Evolutionary conservation across 2,329 filamentous ascomycete genomes (phyloP).

Genomic region (Claviceps pazoutovae): DNA sequence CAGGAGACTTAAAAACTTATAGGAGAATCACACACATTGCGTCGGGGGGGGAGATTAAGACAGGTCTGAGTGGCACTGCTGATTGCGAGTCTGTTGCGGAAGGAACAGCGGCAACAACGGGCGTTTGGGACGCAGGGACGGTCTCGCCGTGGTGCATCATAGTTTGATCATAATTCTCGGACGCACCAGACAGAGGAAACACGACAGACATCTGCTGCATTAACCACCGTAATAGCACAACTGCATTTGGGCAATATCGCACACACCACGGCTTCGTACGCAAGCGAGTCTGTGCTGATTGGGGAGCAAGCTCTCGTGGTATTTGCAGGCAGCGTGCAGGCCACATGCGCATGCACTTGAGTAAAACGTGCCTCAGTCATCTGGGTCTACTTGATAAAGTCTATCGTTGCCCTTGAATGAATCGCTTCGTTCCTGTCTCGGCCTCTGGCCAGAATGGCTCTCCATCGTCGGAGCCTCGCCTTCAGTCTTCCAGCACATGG

Average conservation of each 20-base stretch:
- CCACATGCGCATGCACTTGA: not conserved
- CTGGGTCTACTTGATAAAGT: not conserved
- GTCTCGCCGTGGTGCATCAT: not conserved
- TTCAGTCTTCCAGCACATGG: conserved; percentile 1
- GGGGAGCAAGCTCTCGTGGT: not conserved
- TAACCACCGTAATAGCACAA: too few species aligned
- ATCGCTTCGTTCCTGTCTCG: not conserved
- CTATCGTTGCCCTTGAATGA: not conserved
- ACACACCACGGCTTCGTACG: not conserved
- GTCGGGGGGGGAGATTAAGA: not conserved
- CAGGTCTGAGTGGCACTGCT: not conserved
- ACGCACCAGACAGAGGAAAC: not conserved
- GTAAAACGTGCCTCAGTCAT: not conserved
- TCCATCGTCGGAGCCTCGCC: not conserved
- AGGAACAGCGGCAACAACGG: not conserved
- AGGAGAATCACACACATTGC: not conserved
- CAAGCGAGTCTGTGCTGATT: not conserved
- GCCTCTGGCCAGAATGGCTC: not conserved
- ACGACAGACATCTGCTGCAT: not conserved
- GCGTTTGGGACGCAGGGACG: not conserved
- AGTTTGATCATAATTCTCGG: not conserved
- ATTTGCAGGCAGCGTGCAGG: not conserved
- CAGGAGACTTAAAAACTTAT: not conserved
- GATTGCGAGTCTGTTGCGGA: not conserved
- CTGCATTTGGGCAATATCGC: not conserved